Percentiles rank a stretch among this genome's conserved stretches.
phyloP scores from a whole-genome alignment of 768 basidiomycete species.

The Strobilomyces echinocephalus region DNA sequence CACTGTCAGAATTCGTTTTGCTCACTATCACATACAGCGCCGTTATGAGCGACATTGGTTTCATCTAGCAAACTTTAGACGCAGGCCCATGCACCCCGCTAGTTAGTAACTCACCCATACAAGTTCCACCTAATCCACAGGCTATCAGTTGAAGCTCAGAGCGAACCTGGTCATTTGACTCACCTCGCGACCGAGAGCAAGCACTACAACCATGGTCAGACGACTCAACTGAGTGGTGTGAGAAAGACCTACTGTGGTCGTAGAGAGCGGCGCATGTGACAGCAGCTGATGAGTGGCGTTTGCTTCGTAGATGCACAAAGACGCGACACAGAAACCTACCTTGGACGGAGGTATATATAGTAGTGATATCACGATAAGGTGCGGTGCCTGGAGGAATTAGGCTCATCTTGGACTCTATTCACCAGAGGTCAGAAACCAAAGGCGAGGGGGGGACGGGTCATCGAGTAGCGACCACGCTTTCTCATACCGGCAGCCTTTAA shows the following conservation, averaged over 20 bases:
- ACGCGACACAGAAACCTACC: constrained; percentile 6
- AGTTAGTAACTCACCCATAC: constrained; percentile 26
- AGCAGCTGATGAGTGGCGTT: constrained; percentile 22
- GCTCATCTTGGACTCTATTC: constrained; percentile 19
- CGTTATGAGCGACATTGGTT: constrained; percentile 23
- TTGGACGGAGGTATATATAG: constrained; percentile 21
- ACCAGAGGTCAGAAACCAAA: constrained; percentile 2
- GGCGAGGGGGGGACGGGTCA: neutral
- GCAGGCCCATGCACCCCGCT: neutral
- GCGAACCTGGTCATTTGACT: constrained; percentile 1
- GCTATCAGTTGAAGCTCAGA: neutral
- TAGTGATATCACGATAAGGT: neutral
- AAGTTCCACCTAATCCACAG: constrained; percentile 22
- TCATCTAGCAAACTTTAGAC: constrained; percentile 19
- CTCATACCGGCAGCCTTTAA: constrained; percentile 12
- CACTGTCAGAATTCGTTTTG: neutral
- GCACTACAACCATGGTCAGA: constrained; percentile 11
- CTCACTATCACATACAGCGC: constrained; percentile 25
- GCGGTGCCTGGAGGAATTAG: constrained; percentile 11
- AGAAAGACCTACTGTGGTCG: constrained; percentile 22
- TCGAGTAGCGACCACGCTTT: neutral
- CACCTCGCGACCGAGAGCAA: constrained; percentile 27
- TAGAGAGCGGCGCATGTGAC: constrained; percentile 26
- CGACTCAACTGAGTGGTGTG: neutral
- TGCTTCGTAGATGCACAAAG: neutral